phyloP scores from a whole-genome alignment of 495 filamentous ascomycete species.

The Aspergillus campestris region DNA sequence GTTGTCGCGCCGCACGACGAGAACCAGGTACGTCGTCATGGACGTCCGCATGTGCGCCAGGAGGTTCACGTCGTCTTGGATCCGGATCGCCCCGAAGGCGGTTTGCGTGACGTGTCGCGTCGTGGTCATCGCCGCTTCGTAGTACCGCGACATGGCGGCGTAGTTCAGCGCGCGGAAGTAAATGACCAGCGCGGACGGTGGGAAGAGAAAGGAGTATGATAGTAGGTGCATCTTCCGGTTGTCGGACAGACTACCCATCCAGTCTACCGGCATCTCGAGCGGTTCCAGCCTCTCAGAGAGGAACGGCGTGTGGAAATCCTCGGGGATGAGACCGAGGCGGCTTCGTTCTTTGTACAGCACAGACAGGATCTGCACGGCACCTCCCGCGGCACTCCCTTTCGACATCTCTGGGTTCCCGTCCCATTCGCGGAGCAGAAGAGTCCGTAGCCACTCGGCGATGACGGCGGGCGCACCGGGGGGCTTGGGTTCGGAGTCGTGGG shows the following conservation, averaged over 20 bases:
- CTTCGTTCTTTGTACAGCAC: conserved; percentile 60
- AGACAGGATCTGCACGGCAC: conserved; percentile 65
- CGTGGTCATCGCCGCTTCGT: conserved; percentile 58
- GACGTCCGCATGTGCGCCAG: conserved; percentile 54
- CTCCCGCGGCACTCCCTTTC: conserved; percentile 57
- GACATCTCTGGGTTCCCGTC: conserved; percentile 62
- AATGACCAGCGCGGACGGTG: conserved; percentile 58
- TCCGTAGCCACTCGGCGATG: conserved; percentile 73
- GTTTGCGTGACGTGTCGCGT: conserved; percentile 54
- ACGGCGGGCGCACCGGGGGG: conserved; percentile 35
- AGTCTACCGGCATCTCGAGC: conserved; percentile 65
- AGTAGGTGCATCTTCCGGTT: conserved; percentile 66
- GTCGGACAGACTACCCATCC: conserved; percentile 46
- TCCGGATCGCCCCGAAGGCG: conserved; percentile 34
- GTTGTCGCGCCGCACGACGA: conserved; percentile 63
- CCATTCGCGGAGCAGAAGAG: conserved; percentile 69
- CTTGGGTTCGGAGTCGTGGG: conserved; percentile 17
- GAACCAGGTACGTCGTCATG: conserved; percentile 62
- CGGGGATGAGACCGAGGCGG: conserved; percentile 52
- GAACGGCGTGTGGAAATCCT: conserved; percentile 65
- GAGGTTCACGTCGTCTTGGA: conserved; percentile 42
- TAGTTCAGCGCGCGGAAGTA: conserved; percentile 90
- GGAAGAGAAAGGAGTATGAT: conserved; percentile 75
- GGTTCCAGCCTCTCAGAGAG: conserved; percentile 71
- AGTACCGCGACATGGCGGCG: conserved; percentile 67